Evolutionary conservation across 192 early-diverging fungal genomes (phyloP), one percentile per base, ranked within the genome.

Genomic region (Backusella sp.): DNA sequence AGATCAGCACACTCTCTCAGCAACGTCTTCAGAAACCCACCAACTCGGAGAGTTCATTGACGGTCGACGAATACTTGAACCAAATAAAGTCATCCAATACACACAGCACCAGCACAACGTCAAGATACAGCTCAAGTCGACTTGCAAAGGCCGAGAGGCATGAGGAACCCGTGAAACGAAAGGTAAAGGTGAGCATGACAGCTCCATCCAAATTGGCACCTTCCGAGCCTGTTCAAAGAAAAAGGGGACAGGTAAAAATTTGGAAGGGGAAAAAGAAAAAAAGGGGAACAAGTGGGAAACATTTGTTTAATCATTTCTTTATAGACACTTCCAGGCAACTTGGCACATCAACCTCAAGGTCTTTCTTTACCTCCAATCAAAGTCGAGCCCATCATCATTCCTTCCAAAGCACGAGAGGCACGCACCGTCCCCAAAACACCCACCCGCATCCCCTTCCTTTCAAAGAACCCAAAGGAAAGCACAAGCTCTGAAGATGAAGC

Each of bases 311-410:
- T 53, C 8, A 56, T 21, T 21, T 23, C 56, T 21, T 66, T 19
- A 8, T 73, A 73, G 72, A 73, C 72, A 59, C 59, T 73, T 8
- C 72, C 72, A 28, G 72, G 72, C 19, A 73, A 56, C 36, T 39
- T 73, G 37, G 30, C 34, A 49, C 21, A 56, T 39, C 72, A 36
- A 65, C 72, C 72, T 42, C n/a, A 36, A 30, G 36, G 53, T 15
- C 37, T 73, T 12, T 56, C 72, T 7, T 32, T 73, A 56, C 72
- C 72, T 28, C 72, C 72, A 14, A 73, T 73, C 56, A 73, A 73
- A 65, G 72, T 73, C n/a, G 72, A 73, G 30, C 72, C 72, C 2
- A 30, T 73, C 9, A 73, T 23, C n/a, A 26, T 73, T 17, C 53
- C 72, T 15, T 36, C 35, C 9, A 65, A 35, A 73, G 52, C n/a